Evolutionary conservation across 352 stramenopile species (phyloP).

Genomic region (Hyaloperonospora brassicae): DNA sequence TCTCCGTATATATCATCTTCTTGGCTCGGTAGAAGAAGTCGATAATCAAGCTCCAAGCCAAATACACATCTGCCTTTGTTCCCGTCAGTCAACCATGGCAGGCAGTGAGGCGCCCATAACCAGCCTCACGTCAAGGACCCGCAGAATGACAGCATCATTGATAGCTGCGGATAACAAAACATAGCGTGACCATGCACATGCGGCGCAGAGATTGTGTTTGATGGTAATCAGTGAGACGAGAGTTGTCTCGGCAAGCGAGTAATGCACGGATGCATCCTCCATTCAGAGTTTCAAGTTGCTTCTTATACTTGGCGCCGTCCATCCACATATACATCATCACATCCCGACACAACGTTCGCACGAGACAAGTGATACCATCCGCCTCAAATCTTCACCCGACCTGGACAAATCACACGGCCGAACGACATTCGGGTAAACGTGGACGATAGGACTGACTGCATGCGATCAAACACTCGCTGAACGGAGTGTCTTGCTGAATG

Average conservation of each 20-base stretch:
- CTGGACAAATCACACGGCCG: conserved; percentile 44
- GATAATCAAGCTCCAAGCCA: conserved; percentile 86
- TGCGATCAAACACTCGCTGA: too few relatives aligned
- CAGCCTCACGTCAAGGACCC: conserved; percentile 92
- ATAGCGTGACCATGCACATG: conserved; percentile 87
- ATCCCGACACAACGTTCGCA: conserved; percentile 36
- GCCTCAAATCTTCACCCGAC: conserved; percentile 47
- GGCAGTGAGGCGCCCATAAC: conserved; percentile 91
- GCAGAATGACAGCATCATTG: conserved; percentile 41
- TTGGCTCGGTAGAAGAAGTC: conserved; percentile 79
- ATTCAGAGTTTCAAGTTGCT: conserved; percentile 37
- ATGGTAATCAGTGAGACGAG: conserved; percentile 79
- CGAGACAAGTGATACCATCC: conserved; percentile 34
- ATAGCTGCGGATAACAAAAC: conserved; percentile 46
- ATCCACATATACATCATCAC: conserved; percentile 69
- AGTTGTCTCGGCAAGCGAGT: conserved; percentile 63
- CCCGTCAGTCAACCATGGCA: conserved; percentile 85
- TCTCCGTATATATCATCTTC: conserved; percentile 77
- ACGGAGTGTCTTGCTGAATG: too few relatives aligned
- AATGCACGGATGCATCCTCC: conserved; percentile 40
- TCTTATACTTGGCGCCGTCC: conserved; percentile 76
- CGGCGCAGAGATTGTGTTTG: conserved; percentile 88
- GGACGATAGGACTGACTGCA: too few relatives aligned
- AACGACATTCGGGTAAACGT: conserved; percentile 20
- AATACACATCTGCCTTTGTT: conserved; percentile 56